phyloP scores from a whole-genome alignment of 768 basidiomycete genomes.

The Suillus tomentosus region DNA sequence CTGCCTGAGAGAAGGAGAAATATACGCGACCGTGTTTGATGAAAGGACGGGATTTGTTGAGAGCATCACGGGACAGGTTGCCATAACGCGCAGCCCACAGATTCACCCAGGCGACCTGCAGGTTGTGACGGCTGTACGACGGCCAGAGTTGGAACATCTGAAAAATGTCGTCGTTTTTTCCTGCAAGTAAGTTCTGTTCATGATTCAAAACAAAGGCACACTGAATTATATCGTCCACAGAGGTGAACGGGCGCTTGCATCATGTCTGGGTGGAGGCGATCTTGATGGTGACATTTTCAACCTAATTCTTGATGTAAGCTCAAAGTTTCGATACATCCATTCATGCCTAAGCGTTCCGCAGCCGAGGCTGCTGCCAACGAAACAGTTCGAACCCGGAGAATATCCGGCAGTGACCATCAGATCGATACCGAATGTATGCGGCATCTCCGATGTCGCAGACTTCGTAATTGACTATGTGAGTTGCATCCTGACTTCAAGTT shows the following conservation, averaged over 20 bases:
- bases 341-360: neutral
- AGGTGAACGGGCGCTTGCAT: constrained; percentile 60
- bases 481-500: neutral
- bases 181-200: constrained; percentile 34
- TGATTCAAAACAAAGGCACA: neutral
- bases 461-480: constrained; percentile 71
- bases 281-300: constrained; percentile 68
- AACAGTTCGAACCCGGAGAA: constrained; percentile 40
- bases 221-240: neutral
- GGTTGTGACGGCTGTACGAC: constrained; percentile 44
- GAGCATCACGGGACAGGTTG: constrained; percentile 38
- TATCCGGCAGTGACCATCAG: constrained; percentile 53
- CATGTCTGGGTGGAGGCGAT: constrained; percentile 69
- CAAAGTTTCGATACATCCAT: neutral
- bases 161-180: constrained; percentile 54
- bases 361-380: constrained; percentile 36
- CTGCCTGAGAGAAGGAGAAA: constrained; percentile 46
- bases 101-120: constrained; percentile 54
- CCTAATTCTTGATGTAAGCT: constrained; percentile 41
- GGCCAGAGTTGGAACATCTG: constrained; percentile 39
- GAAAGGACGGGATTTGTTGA: constrained; percentile 28
- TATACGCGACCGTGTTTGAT: constrained; percentile 45
- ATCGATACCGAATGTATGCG: constrained; percentile 47
- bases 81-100: constrained; percentile 53
- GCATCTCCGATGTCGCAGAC: constrained; percentile 65